These are phyloP conservation scores for Pyrenochaeta sp. DNA, from an alignment of 2,329 filamentous ascomycete species.

Conservation along the genomic window DNA sequence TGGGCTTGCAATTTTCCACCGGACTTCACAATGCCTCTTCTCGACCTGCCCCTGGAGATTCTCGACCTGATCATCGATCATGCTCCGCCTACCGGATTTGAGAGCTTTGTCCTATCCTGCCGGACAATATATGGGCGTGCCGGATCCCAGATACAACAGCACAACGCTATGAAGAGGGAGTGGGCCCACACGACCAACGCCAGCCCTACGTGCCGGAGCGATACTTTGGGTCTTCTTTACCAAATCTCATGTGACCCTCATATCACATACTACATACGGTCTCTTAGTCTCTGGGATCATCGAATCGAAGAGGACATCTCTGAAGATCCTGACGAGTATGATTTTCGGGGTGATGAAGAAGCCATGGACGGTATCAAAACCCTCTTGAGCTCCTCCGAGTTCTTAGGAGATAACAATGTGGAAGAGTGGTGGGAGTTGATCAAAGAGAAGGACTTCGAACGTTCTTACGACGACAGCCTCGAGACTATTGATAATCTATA, in stretches of 20 bases:
- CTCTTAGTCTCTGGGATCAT: slow-evolving; percentile 35
- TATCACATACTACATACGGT: slow-evolving; percentile 40
- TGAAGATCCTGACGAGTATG: slow-evolving; percentile 1
- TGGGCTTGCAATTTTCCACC: no score
- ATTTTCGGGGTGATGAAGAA: slow-evolving; percentile 27
- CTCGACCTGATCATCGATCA: slow-evolving; percentile 40
- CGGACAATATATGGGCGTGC: slow-evolving; percentile 37
- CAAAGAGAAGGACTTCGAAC: slow-evolving; percentile 34
- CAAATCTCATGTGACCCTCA: slow-evolving; percentile 35
- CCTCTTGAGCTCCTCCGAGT: slow-evolving; percentile 22
- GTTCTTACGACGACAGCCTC: no score
- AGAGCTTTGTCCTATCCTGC: slow-evolving; percentile 40
- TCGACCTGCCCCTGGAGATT: slow-evolving; percentile 43
- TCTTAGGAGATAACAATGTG: slow-evolving; percentile 21
- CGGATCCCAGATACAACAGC: slow-evolving; percentile 31
- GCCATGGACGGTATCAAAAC: slow-evolving; percentile 30
- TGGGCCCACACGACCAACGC: slow-evolving; percentile 34
- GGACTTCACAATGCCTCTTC: slow-evolving; percentile 32
- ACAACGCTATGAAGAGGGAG: slow-evolving; percentile 34
- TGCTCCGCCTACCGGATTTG: slow-evolving; percentile 34
- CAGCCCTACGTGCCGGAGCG: slow-evolving; percentile 14
- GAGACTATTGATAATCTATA: slow-evolving; percentile 24
- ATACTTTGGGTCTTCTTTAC: slow-evolving; percentile 33
- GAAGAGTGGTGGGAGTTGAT: slow-evolving; percentile 39
- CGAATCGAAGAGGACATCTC: slow-evolving; percentile 11